A percentile compares a stretch with the other conserved stretches of the same genome.
Conservation (phyloP, 257 asterid species). For the Solanum sitiens region DNA sequence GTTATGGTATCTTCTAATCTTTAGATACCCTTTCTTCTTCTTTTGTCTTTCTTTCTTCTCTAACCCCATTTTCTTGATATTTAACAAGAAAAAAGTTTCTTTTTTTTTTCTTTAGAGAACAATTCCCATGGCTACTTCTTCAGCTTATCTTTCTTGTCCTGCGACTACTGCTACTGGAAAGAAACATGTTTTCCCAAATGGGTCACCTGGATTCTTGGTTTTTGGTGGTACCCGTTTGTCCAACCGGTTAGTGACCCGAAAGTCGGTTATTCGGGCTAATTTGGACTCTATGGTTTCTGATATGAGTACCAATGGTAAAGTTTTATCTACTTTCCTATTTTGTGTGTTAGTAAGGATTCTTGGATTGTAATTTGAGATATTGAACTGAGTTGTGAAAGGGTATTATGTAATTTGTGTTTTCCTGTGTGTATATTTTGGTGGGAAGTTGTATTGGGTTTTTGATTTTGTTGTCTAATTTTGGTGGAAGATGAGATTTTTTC, state of each 20-base stretch:
- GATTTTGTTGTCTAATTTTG: neutral
- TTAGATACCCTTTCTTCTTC: conserved; percentile 12
- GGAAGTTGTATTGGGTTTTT: neutral
- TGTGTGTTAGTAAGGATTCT: neutral
- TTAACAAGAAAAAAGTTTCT: neutral
- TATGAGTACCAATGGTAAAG: conserved; percentile 70
- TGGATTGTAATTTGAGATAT: neutral
- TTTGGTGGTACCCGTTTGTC: conserved; percentile 11
- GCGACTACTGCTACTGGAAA: conserved; percentile 27
- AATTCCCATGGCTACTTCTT: conserved; percentile 38
- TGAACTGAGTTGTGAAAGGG: neutral
- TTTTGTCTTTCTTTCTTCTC: neutral
- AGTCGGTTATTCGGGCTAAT: conserved; percentile 50
- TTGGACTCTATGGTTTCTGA: conserved; percentile 91
- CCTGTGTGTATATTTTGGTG: neutral
- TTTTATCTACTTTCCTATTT: neutral
- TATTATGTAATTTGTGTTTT: neutral
- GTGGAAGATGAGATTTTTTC: neutral
- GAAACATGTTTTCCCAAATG: conserved; percentile 14
- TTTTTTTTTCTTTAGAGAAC: neutral
- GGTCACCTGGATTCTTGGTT: conserved; percentile 16
- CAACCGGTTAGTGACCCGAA: conserved; percentile 27
- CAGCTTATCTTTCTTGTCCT: conserved; percentile 45
- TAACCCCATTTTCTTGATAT: neutral
- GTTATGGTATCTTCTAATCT: conserved; percentile 12